Evolutionary conservation across 345 rosid species (phyloP), one percentile per base, ranked within the genome.

Genomic region (Geranium brycei): DNA sequence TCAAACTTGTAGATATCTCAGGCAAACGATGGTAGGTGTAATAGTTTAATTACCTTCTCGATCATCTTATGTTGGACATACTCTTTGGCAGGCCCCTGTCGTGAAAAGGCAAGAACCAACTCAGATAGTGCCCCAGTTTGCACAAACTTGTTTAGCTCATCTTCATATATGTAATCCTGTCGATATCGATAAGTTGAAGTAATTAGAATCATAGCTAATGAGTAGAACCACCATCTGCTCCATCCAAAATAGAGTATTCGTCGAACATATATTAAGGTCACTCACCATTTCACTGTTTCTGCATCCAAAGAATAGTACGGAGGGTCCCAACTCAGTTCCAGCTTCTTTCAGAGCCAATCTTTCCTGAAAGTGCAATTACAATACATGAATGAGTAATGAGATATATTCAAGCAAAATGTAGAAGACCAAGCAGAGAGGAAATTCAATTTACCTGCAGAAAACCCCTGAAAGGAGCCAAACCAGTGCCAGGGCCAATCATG

Each of bases 401-500:
- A 19, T 10, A 59, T 59, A 14, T 15, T 59, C 62, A 12, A 15
- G 1, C 10, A 57, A 7, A 3, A 62, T 16, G 41, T 35, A 41
- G 32, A 1, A 41, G 6, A 61, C 31, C 55, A 60, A 5, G 53
- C 53, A 53, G 13, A 63, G 2, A 19, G 58, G 28, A 12, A 6
- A 18, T 5, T 17, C 30, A 31, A 41, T 30, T 59, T 19, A 87
- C 93, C 87, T 87, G 99, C 70, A 91, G 87, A 79, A 95, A 95
- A 58, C 97, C 99, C 77, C 99, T 83, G 76, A 95, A 95, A 60
- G 97, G 99, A 79, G 99, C 97, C 73, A 88, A 79, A 31, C 99
- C 99, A 63, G 97, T 89, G 58, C 97, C 97, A 63, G 99, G 97
- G 72, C 97, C 99, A 74, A 95, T 79, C 96, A 95, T 91, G 67